Conservation (phyloP, 176 grass and related monocot genomes). For the Phragmites australis region DNA sequence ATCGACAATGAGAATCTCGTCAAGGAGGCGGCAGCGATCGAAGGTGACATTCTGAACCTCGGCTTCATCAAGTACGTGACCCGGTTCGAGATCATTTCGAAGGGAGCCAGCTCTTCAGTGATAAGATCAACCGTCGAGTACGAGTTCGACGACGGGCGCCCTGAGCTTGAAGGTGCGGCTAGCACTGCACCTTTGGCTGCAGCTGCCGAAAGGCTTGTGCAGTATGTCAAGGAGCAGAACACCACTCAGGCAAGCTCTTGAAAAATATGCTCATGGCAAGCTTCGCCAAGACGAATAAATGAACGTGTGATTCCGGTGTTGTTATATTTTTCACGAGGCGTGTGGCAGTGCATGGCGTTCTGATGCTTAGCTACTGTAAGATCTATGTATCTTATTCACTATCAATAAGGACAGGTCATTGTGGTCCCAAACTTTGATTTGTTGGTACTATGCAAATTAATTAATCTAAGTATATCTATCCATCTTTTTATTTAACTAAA, state of each 20-base stretch:
- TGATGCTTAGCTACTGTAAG: neutral
- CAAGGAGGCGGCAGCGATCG: slow-evolving; percentile 35
- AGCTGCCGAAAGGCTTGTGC: slow-evolving; percentile 10
- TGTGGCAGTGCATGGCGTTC: neutral
- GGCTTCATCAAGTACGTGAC: slow-evolving; percentile 41
- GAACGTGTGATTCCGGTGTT: neutral
- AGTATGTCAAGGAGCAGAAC: slow-evolving; percentile 40
- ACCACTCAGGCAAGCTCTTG: neutral
- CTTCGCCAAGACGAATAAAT: neutral
- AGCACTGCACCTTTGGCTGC: slow-evolving; percentile 30
- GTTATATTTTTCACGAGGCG: neutral
- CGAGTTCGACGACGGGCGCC: slow-evolving; percentile 13
- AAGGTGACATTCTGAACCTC: slow-evolving; percentile 22
- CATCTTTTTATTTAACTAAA: no score
- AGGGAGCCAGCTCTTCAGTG: slow-evolving; percentile 22
- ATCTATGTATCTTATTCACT: neutral
- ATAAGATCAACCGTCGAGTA: slow-evolving; percentile 40
- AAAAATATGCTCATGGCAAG: neutral
- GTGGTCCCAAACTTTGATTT: no score
- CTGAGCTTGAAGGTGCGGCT: slow-evolving; percentile 17
- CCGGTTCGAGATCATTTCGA: slow-evolving; percentile 26
- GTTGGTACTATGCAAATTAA: no score
- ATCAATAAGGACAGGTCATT: no score
- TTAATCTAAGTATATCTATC: no score
- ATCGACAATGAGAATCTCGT: slow-evolving; percentile 29